Base-by-base conservation (phyloP, 306 rosid genomes). In the Castanospermum australe region DNA sequence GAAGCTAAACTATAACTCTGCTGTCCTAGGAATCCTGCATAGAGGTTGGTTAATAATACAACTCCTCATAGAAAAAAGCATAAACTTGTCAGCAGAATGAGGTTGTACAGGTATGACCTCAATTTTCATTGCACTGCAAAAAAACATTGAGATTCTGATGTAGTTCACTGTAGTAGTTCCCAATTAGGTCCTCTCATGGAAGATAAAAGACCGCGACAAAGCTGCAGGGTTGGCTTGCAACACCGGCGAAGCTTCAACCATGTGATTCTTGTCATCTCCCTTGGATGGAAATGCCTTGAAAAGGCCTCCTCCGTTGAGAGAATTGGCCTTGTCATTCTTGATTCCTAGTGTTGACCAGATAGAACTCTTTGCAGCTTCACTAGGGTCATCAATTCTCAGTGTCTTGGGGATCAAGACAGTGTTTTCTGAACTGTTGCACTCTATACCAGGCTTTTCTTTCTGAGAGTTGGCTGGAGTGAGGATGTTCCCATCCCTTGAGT, bases 161-260 rank as follows among this genome's bases (percentile, higher is more conserved):
- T 54, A 39, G 30, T 61, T 67, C 20, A 14, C 28, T 20, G 55
- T 77, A 28, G 55, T 21, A 28, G 55, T 21, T 44, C 61, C 38
- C 63, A 75, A 75, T 79, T 80, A 94, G 54, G 88, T 65, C 72
- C 88, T 87, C 87, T 92, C 98, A 22, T 78, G 92, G 83, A 94
- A 92, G 69, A 65, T 81, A 52, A 83, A 60, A 45, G 98, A 92
- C 81, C 94, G 86, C 41, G 93, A 88, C 45, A 90, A 79, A 71
- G 98, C 98, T 39, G 94, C 92, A 8, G 98, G 98, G 77, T 94
- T 94, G 47, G 93, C 93, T 76, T 89, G 91, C 88, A 94, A 77
- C 73, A 84, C 81, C 1, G 85, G 69, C 3, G 89, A 90, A n/a
- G 79, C 73, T 78, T 90, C 89, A 25, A 76, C 71, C 20, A 41